Evolutionary conservation across 106 monocot genomes (phyloP).

Genomic region (Dactylorhiza incarnata): DNA sequence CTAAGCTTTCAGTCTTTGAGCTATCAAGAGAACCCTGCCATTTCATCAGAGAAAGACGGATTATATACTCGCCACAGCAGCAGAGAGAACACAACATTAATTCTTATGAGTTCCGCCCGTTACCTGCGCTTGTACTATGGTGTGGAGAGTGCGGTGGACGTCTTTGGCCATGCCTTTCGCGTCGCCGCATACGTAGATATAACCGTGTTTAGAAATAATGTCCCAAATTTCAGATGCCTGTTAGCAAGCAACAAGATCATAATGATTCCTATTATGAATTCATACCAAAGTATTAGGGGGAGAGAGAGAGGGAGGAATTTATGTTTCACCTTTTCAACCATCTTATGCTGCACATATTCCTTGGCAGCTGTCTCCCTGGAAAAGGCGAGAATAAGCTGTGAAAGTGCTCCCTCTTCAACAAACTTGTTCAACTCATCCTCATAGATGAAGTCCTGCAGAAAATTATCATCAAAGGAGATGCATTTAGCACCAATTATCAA

Average conservation of each 20-base stretch:
- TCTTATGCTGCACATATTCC: constrained; percentile 93
- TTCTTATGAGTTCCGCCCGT: not conserved
- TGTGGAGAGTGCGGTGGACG: constrained; percentile 77
- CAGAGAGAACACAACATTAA: not conserved
- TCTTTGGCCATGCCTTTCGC: constrained; percentile 96
- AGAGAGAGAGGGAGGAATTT: not conserved
- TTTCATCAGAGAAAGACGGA: not conserved
- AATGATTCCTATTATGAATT: not conserved
- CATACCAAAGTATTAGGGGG: not conserved
- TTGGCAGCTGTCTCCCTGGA: constrained; percentile 73
- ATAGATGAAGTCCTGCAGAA: constrained; percentile 75
- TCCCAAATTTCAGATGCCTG: constrained; percentile 83
- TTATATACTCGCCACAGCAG: not conserved
- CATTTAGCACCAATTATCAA: not conserved
- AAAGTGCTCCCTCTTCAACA: constrained; percentile 54
- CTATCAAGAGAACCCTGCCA: constrained; percentile 74
- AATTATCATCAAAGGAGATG: not conserved
- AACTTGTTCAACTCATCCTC: constrained; percentile 79
- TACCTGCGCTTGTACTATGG: constrained; percentile 76
- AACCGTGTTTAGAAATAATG: constrained; percentile 53
- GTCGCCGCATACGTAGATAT: constrained; percentile 88
- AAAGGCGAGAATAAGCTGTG: constrained; percentile 79
- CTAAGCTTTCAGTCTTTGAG: constrained; percentile 75
- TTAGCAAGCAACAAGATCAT: not conserved
- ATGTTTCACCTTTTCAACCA: constrained; percentile 52